Percentiles rank a stretch among this genome's conserved stretches.
phyloP scores from a whole-genome alignment of 768 basidiomycete species.

The Macrolepiota albuminosa region DNA sequence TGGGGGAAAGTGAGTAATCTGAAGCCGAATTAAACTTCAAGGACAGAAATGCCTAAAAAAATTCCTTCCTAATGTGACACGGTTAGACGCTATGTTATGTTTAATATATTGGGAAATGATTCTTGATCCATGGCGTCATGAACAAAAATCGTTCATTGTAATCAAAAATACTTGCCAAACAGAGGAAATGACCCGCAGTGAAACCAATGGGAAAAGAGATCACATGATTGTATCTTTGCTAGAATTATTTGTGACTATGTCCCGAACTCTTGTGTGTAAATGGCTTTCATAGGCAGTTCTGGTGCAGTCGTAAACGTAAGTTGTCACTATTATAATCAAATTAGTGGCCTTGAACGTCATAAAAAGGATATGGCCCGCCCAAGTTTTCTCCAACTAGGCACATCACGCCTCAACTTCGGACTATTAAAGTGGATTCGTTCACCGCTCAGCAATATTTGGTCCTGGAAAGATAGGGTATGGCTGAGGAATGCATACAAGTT shows the following conservation, averaged over 20 bases:
- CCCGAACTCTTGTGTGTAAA: not conserved
- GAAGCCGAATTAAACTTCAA: no score
- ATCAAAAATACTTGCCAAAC: not conserved
- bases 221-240: no score
- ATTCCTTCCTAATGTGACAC: not conserved
- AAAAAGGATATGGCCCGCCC: not conserved
- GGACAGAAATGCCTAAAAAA: no score
- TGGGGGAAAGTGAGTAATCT: no score
- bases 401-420: not conserved
- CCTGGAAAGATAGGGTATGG: not conserved
- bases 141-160: slow-evolving; percentile 3
- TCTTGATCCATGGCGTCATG: slow-evolving; percentile 13
- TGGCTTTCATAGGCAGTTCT: not conserved
- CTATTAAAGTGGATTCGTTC: not conserved
- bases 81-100: not conserved
- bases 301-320: not conserved
- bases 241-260: no score
- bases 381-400: not conserved
- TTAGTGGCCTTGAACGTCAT: not conserved
- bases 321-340: not conserved
- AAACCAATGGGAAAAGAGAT: no score
- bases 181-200: no score
- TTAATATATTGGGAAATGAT: not conserved
- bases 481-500: not conserved
- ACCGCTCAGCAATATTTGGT: not conserved